Evolutionary conservation across 331 rosid species (phyloP), one percentile per base, ranked within the genome.

Genomic region (Ulmus americana): DNA sequence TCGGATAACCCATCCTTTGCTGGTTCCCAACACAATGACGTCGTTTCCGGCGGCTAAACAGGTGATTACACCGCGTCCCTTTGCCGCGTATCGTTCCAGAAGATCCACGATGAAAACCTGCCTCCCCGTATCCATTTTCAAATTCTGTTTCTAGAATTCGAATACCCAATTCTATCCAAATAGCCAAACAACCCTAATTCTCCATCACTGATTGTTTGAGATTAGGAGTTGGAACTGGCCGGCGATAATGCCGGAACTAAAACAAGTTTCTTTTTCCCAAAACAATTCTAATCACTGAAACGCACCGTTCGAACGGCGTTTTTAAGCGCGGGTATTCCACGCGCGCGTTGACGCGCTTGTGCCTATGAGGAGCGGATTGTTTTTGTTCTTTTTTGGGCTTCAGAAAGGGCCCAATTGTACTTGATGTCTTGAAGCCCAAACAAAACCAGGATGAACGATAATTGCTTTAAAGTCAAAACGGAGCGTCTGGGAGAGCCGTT

Each of bases 1-100:
- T 47, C 98, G 87, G 69, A 90, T 85, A 70, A 92, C 81, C 97
- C 97, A 92, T 7, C 98, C 98, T 85, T 77, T 89, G 74, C 98
- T 89, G 69, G 98, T 92, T 16, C 98, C 98, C 65, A 89, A 73
- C 45, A 81, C 74, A 70, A 89, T 92, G 78, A 87, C 98, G 76
- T 89, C 97, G 15, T 89, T 92, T 45, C 97, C 97, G 53, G 98
- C 95, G 49, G 97, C 84, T 82, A 92, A 82, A 68, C 98, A 89
- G 6, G 91, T 89, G 66, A 92, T 87, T 28, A 80, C 91, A 64
- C 96, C 98, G 3, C 69, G 88, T 42, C 98, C 98, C 74, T 92
- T 92, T 18, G 96, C 91, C 12, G 96, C 96, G 64, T 89, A 80
- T 54, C 96, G 79, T 70, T 89, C 96, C 2, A 92, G 84, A 85